Base-by-base conservation (phyloP, 129 eudicot genomes). In the Gnaphalium uliginosum region DNA sequence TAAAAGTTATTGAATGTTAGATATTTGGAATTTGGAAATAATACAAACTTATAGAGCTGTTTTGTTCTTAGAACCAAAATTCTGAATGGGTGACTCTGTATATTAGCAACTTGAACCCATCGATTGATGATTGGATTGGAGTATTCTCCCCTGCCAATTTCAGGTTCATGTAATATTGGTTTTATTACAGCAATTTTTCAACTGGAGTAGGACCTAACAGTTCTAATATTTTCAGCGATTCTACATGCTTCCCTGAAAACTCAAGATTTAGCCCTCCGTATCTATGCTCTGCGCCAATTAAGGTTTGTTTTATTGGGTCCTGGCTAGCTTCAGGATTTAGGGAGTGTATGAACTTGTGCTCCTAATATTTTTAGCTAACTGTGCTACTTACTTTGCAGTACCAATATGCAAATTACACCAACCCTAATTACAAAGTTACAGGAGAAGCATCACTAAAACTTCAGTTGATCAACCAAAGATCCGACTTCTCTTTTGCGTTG, bases 131-230 rank as follows among this genome's bases (percentile, higher is more conserved):
- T 72, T 93, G 98, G 98, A 84, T 93, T 79, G 97, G 97, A 33
- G 98, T 93, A 46, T 93, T 93, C 83, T 90, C 97, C 69, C 98
- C 98, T 26, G 96, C 96, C 71, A 88, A 86, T 83, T 90, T 90
- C 90, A 93, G 96, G 98, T 90, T 58, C 69, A 11, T 76, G 9
- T 56, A 30, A 33, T 66, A 17, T 56, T 3, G 26, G 37, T 30
- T 22, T 51, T 24, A 3, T 60, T 25, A 11, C 18, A 19, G 25
- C 11, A 19, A 2, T 19, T 54, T 53, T n/a, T 56, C 25, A n/a
- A 8, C 21, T 57, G 25, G 23, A 21, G 53, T 4, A 46, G 51
- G n/a, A 46, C 53, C 11, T 56, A 6, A 56, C 10, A 7, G 19
- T 51, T 23, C 53, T 51, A 46, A n/a, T 66, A 3, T 71, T 83